These are phyloP conservation scores for Cyberlindnera misumaiensis DNA, from an alignment of 805 yeast species.

Conservation along the genomic window DNA sequence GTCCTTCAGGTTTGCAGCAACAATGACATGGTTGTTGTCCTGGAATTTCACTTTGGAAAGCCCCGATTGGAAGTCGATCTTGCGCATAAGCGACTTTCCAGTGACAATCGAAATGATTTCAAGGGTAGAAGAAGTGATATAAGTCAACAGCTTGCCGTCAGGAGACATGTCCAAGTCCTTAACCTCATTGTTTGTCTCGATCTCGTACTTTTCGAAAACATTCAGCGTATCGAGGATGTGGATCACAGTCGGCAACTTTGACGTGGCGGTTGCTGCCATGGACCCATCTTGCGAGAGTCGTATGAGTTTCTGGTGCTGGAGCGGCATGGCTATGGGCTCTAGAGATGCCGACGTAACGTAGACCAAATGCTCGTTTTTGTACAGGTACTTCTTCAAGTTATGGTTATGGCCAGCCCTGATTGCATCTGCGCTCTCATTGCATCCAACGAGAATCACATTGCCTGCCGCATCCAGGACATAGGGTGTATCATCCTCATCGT, in stretches of 20 bases:
- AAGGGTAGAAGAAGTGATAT: slow-evolving; percentile 52
- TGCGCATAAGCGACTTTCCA: slow-evolving; percentile 29
- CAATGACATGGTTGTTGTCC: slow-evolving; percentile 14
- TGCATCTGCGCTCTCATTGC: slow-evolving; percentile 61
- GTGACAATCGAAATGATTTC: slow-evolving; percentile 35
- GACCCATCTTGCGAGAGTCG: slow-evolving; percentile 50
- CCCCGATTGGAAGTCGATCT: slow-evolving; percentile 27
- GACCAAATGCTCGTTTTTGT: slow-evolving; percentile 61
- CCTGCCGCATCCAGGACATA: slow-evolving; percentile 62
- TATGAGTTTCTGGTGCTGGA: slow-evolving; percentile 53
- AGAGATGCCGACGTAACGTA: slow-evolving; percentile 60
- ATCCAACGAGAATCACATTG: slow-evolving; percentile 59
- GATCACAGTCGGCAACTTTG: slow-evolving; percentile 59
- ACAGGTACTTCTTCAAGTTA: slow-evolving; percentile 65
- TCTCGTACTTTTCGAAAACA: slow-evolving; percentile 49
- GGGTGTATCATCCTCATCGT: slow-evolving; percentile 75
- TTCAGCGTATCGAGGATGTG: slow-evolving; percentile 55
- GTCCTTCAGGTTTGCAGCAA: slow-evolving; percentile 10
- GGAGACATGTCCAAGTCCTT: slow-evolving; percentile 67
- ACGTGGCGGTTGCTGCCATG: slow-evolving; percentile 66
- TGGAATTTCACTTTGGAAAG: slow-evolving; percentile 32
- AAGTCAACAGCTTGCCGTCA: slow-evolving; percentile 61
- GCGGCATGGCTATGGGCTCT: slow-evolving; percentile 31
- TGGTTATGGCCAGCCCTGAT: slow-evolving; percentile 53
- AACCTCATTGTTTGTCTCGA: slow-evolving; percentile 49